Base-by-base conservation (phyloP, 495 filamentous ascomycete genomes). In the Opeltia flavorubescens region DNA sequence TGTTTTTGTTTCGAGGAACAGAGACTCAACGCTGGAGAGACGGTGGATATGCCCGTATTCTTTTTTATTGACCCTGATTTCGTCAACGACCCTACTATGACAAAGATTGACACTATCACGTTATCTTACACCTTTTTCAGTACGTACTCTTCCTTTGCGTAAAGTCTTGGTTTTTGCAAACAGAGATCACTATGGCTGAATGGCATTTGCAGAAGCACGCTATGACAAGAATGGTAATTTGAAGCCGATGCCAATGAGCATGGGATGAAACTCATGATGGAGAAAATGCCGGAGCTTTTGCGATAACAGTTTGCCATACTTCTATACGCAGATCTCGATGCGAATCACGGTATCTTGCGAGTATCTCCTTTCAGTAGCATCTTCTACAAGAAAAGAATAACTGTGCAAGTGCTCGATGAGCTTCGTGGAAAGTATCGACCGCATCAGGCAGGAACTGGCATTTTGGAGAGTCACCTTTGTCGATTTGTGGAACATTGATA, bases 1-100 rank as follows among this genome's bases (percentile, higher is more conserved):
- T 99, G 93, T 56, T 99, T 99, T 65, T 99, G 93, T 62, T 99
- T 99, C 59, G 93, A 99, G 71, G 88, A 86, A 64, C 82, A 98
- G 73, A 77, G 93, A 52, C 66, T 98, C 43, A 89, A 88, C 61
- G 89, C 88, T 20, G 87, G 89, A 23, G 93, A 99, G 69, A 87
- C 87, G 29, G 93, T 99, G 44, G 93, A 99, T 68, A 99, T 99
- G 93, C 93, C 93, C 2, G 93, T 99, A 5, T 96, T 99, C 68
- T 99, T 99, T 60, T 99, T 94, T 63, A 83, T 99, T 56, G 93
- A 99, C 60, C 93, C 93, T 5, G 93, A 95, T 53, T 84, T 96
- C 66, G 69, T 86, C 36, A 84, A 84, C 49, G 93, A 99, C 64
- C 70, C 89, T 17, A 84, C 80, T 39, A 96, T 95, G 91, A 81